A percentile compares a stretch with the other conserved stretches of the same genome.
phyloP scores from a whole-genome alignment of 345 rosid genomes.

The Linum lewisii region DNA sequence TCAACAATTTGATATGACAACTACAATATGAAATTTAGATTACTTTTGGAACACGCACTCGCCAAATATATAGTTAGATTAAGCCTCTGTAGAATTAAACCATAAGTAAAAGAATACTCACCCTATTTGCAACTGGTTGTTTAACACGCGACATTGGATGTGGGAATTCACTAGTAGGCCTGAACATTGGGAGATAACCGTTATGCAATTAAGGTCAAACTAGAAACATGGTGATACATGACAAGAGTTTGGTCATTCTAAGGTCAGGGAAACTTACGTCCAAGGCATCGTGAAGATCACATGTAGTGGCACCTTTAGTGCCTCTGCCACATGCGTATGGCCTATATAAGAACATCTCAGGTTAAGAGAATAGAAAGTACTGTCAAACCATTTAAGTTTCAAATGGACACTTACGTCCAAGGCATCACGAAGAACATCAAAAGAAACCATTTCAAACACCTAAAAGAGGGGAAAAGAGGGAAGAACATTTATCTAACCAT shows the following conservation, averaged over 20 bases:
- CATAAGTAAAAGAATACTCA: slow-evolving; percentile 19
- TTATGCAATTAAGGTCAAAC: slow-evolving; percentile 3
- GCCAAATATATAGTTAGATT: neutral
- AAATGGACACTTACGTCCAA: neutral
- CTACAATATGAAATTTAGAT: slow-evolving; percentile 16
- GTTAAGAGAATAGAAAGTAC: neutral
- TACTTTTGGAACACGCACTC: neutral
- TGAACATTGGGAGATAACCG: slow-evolving; percentile 16
- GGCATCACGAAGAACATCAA: neutral
- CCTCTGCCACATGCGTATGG: slow-evolving; percentile 48
- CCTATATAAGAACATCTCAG: slow-evolving; percentile 22
- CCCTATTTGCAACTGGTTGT: slow-evolving; percentile 37
- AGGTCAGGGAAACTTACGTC: slow-evolving; percentile 36
- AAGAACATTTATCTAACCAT: slow-evolving; percentile 25
- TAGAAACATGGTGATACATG: neutral
- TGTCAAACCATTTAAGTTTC: neutral
- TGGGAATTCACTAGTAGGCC: slow-evolving; percentile 51
- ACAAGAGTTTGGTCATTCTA: neutral
- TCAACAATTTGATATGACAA: slow-evolving; percentile 52
- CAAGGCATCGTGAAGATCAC: slow-evolving; percentile 56
- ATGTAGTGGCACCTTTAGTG: slow-evolving; percentile 36
- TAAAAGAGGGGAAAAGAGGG: neutral
- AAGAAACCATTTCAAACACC: neutral
- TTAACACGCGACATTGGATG: slow-evolving; percentile 48
- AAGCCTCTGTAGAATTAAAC: neutral